Percentiles rank a stretch among this genome's conserved stretches.
These are phyloP conservation scores for Penicillium aurantiogriseum DNA, from an alignment of 2,329 filamentous ascomycete species.

Conservation along the genomic window DNA sequence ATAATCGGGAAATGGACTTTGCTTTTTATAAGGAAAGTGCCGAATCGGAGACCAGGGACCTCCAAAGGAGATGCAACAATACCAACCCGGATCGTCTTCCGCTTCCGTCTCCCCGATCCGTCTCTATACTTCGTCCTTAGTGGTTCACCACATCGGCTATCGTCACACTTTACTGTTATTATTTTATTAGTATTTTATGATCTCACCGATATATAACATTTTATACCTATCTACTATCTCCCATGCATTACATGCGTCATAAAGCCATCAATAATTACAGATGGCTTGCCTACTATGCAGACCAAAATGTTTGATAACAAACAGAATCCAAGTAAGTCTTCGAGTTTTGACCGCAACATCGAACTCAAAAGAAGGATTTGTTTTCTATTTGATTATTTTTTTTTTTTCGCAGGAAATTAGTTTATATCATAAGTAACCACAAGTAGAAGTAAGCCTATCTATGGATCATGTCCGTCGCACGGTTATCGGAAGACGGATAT, in stretches of 20 bases:
- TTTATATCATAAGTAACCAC: not conserved
- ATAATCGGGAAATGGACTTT: not conserved
- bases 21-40: constrained; percentile 17
- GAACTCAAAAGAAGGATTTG: not conserved
- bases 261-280: not conserved
- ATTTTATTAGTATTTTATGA: not conserved
- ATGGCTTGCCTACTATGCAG: not conserved
- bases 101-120: constrained; percentile 27
- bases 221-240: too few relatives aligned
- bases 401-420: not conserved
- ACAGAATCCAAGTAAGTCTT: not conserved
- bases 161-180: not conserved
- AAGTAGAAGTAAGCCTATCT: not conserved
- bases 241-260: not conserved
- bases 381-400: not conserved
- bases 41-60: constrained; percentile 3
- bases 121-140: not conserved
- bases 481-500: constrained; percentile 17
- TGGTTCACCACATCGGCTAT: not conserved
- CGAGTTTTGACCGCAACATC: not conserved
- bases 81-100: constrained; percentile 13
- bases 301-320: not conserved
- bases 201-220: not conserved
- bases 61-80: constrained; percentile 8
- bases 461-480: not conserved